A percentile compares a stretch with the other conserved stretches of the same genome.
Evolutionary conservation across 805 yeast species (phyloP).

Genomic region (Millerago galiae): DNA sequence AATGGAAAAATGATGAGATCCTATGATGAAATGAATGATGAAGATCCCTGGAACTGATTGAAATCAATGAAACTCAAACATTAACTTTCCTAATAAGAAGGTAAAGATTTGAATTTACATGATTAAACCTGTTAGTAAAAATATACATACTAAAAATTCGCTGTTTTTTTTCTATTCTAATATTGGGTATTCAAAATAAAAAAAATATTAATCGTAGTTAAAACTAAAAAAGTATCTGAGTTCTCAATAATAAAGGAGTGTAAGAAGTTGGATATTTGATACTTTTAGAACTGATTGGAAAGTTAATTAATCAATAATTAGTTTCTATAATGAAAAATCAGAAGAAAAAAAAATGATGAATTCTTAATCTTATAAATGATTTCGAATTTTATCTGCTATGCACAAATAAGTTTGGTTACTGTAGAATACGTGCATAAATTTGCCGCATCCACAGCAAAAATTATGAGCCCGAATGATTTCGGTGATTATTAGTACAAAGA

Average conservation of each 20-base stretch:
- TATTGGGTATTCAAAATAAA: not conserved
- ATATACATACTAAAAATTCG: not conserved
- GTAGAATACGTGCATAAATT: not conserved
- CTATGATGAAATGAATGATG: no score
- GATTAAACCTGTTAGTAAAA: not conserved
- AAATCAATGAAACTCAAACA: no score
- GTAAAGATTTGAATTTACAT: no score
- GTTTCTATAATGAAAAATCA: not conserved
- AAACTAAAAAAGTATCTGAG: conserved; percentile 2
- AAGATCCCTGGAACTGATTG: no score
- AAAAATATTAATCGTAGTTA: not conserved
- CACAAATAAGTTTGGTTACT: not conserved
- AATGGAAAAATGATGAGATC: no score
- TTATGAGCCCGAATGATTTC: not conserved
- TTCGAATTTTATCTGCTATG: not conserved
- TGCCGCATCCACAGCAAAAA: not conserved
- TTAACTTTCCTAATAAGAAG: no score
- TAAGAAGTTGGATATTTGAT: conserved; percentile 27
- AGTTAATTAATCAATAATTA: not conserved
- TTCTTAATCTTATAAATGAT: no score
- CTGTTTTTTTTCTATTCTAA: not conserved
- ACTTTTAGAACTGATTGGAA: conserved; percentile 1
- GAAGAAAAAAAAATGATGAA: not conserved
- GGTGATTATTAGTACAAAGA: no score
- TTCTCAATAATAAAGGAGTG: conserved; percentile 23